A percentile compares a stretch with the other conserved stretches of the same genome.
phyloP scores from a whole-genome alignment of 306 rosid species.

The Cucumis hystrix region DNA sequence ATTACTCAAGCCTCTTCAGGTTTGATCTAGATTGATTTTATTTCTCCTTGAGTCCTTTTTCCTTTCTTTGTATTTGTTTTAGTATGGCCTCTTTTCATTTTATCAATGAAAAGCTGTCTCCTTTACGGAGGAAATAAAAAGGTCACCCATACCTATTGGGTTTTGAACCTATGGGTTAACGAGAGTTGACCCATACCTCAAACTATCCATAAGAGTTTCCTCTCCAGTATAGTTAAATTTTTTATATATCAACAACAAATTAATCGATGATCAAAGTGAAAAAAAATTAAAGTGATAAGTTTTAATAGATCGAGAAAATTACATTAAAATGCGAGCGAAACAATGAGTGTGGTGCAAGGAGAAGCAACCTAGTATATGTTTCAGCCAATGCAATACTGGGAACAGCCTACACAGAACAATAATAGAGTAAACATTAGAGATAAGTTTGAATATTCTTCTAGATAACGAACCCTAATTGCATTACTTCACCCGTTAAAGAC shows the following conservation, averaged over 20 bases:
- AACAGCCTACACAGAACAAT: conserved; percentile 47
- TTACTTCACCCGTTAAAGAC: not conserved
- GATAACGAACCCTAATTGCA: not conserved
- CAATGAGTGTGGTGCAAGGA: conserved; percentile 74
- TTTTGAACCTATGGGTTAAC: not conserved
- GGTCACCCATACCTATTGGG: not conserved
- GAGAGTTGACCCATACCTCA: not conserved
- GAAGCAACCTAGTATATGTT: conserved; percentile 78
- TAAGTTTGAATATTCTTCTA: not conserved
- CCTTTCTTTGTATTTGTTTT: no score
- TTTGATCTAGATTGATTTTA: no score
- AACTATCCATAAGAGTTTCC: not conserved
- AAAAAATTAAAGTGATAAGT: conserved; percentile 1
- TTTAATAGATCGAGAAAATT: conserved; percentile 17
- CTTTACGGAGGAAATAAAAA: no score
- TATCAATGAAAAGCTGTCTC: no score
- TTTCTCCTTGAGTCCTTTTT: no score
- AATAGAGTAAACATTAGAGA: conserved; percentile 8
- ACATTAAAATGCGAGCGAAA: conserved; percentile 91
- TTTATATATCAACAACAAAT: not conserved
- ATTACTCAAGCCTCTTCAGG: no score
- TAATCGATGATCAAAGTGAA: not conserved
- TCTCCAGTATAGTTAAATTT: not conserved
- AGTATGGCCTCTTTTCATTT: no score
- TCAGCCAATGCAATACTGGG: conserved; percentile 98